Percentiles rank a stretch among this genome's conserved stretches.
phyloP scores from a whole-genome alignment of 345 rosid species.

The Balakata baccata region DNA sequence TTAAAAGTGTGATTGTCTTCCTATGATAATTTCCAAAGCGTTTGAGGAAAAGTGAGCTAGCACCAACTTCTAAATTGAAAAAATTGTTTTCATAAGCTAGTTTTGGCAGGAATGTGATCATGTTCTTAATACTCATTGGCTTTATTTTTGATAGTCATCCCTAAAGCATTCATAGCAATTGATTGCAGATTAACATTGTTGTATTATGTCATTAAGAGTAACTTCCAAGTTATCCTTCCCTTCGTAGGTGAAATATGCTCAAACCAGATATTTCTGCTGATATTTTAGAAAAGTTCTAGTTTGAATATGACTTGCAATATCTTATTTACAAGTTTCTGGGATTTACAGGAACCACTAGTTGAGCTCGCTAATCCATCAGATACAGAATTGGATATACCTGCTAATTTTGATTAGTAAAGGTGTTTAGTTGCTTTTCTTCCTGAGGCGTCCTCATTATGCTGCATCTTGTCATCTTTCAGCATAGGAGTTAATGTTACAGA shows the following conservation, averaged over 20 bases:
- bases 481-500: slow-evolving; percentile 13
- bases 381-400: slow-evolving; percentile 51
- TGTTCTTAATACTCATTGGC: too few relatives aligned
- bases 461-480: slow-evolving; percentile 9
- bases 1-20: background rate
- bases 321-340: slow-evolving; percentile 26
- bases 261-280: background rate
- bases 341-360: slow-evolving; percentile 54
- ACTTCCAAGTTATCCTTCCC: background rate
- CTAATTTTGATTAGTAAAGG: slow-evolving; percentile 52
- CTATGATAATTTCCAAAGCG: too few relatives aligned
- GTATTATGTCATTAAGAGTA: background rate
- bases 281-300: background rate
- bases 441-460: background rate
- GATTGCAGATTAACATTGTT: too few relatives aligned
- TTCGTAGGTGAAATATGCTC: background rate
- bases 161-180: too few relatives aligned
- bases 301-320: background rate
- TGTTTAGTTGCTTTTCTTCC: slow-evolving; percentile 14
- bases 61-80: too few relatives aligned
- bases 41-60: too few relatives aligned
- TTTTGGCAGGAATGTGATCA: too few relatives aligned
- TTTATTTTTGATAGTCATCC: too few relatives aligned
- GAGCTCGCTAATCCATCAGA: slow-evolving; percentile 64
- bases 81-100: too few relatives aligned